A percentile compares a stretch with the other conserved stretches of the same genome.
Conservation (phyloP, 345 rosid species). For the Carallia pectinifolia region DNA sequence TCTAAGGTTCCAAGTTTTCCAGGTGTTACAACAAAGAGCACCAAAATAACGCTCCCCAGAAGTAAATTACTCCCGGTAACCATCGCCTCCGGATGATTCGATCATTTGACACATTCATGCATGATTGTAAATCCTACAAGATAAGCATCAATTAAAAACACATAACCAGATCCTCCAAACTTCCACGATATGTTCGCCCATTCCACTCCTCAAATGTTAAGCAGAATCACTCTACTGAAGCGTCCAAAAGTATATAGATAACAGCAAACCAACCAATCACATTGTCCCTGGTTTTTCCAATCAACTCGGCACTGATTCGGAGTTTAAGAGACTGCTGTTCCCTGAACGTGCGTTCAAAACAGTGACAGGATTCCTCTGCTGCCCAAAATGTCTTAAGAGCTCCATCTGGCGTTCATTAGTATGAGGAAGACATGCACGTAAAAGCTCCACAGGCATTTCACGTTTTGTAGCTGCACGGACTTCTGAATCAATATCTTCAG, state of each 20-base stretch:
- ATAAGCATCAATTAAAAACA: constrained; percentile 25
- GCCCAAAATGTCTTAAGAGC: constrained; percentile 69
- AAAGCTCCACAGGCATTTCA: constrained; percentile 96
- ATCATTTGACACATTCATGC: constrained; percentile 44
- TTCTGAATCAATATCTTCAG: constrained; percentile 56
- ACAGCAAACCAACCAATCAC: neutral
- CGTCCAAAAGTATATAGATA: neutral
- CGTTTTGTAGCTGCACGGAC: constrained; percentile 54
- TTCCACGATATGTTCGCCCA: neutral
- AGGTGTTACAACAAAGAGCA: constrained; percentile 52
- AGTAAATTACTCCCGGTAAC: constrained; percentile 42
- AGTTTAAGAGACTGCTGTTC: constrained; percentile 47
- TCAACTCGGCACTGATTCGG: constrained; percentile 66
- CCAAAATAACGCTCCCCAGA: constrained; percentile 57
- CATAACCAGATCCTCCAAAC: constrained; percentile 17
- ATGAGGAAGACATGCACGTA: constrained; percentile 93
- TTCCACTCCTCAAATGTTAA: constrained; percentile 6
- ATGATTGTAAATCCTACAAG: constrained; percentile 13
- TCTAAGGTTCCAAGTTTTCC: constrained; percentile 17
- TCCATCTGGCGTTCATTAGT: constrained; percentile 77
- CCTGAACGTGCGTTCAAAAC: constrained; percentile 34
- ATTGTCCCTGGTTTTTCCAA: neutral
- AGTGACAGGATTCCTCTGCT: constrained; percentile 42
- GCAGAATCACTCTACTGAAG: neutral
- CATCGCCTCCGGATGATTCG: constrained; percentile 18